A percentile compares a stretch with the other conserved stretches of the same genome.
Conservation (phyloP, 2,329 filamentous ascomycete species). For the Arthrobotrys sphaeroides region DNA sequence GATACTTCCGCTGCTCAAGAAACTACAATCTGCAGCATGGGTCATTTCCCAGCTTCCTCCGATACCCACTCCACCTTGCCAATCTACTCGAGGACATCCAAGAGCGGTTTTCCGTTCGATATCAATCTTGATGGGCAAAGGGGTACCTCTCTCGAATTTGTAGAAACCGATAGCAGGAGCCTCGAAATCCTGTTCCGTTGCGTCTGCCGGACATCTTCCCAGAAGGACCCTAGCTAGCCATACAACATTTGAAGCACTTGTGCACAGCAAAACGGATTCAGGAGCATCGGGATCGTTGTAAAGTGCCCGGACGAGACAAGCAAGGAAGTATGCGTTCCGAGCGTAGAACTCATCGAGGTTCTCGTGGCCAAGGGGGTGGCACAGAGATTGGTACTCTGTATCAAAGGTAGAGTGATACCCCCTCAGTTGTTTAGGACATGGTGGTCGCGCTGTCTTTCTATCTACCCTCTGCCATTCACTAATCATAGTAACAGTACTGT, state of each 20-base stretch:
- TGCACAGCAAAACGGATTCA: slow-evolving; percentile 6
- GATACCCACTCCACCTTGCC: background rate
- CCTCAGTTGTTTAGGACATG: background rate
- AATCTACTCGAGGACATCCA: slow-evolving; percentile 1
- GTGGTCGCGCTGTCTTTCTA: background rate
- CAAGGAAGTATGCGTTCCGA: slow-evolving; percentile 9
- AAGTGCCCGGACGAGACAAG: background rate
- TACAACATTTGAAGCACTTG: slow-evolving; percentile 3
- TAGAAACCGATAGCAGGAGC: slow-evolving; percentile 7
- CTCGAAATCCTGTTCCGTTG: background rate
- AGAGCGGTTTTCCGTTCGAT: background rate
- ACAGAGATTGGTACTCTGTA: background rate
- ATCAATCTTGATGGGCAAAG: background rate
- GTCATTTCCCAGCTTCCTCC: slow-evolving; percentile 12
- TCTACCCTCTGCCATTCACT: slow-evolving; percentile 17
- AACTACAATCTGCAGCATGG: slow-evolving; percentile 2
- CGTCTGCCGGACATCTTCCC: background rate
- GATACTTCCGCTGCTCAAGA: slow-evolving; percentile 6
- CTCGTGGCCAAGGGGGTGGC: background rate
- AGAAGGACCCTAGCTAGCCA: background rate
- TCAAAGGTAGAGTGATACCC: background rate
- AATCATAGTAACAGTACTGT: too few relatives aligned
- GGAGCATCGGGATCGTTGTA: slow-evolving; percentile 3
- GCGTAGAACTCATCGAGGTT: slow-evolving; percentile 12
- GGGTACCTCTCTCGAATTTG: background rate